Conservation (phyloP, 1,139 yeast genomes). For the Diutina neorugosa region DNA sequence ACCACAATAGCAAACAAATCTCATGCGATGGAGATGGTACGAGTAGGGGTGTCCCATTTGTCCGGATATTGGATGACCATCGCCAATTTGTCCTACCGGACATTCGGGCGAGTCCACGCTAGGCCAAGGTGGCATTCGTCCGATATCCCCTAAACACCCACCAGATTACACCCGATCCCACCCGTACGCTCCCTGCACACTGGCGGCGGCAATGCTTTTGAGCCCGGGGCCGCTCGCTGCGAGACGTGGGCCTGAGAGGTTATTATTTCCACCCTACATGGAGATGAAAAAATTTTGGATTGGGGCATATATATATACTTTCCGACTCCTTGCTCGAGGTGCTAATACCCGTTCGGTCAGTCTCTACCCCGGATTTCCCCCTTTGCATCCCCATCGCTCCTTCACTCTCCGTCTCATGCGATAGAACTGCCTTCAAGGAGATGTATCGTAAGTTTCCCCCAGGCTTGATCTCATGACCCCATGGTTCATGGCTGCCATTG, state of each 20-base stretch:
- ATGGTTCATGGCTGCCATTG: no score
- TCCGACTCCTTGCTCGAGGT: neutral
- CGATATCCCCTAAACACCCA: neutral
- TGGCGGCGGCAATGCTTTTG: neutral
- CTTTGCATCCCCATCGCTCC: neutral
- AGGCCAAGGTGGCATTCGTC: neutral
- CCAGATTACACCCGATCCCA: neutral
- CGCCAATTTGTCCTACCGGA: no score
- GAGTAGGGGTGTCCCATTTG: no score
- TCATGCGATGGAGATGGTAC: neutral
- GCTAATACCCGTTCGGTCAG: neutral
- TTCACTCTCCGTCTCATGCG: neutral
- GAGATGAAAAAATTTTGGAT: neutral
- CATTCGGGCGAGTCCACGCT: no score
- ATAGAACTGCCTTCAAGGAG: neutral
- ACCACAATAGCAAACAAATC: neutral
- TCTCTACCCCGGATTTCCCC: neutral
- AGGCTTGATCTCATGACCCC: neutral
- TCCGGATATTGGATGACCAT: no score
- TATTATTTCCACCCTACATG: conserved; percentile 2
- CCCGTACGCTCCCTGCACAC: neutral
- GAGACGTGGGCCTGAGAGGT: neutral
- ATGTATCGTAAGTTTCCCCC: neutral
- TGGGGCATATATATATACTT: neutral
- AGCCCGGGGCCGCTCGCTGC: neutral